These are phyloP conservation scores for Massarina eburnea DNA, from an alignment of 2,329 filamentous ascomycete species.

Conservation along the genomic window DNA sequence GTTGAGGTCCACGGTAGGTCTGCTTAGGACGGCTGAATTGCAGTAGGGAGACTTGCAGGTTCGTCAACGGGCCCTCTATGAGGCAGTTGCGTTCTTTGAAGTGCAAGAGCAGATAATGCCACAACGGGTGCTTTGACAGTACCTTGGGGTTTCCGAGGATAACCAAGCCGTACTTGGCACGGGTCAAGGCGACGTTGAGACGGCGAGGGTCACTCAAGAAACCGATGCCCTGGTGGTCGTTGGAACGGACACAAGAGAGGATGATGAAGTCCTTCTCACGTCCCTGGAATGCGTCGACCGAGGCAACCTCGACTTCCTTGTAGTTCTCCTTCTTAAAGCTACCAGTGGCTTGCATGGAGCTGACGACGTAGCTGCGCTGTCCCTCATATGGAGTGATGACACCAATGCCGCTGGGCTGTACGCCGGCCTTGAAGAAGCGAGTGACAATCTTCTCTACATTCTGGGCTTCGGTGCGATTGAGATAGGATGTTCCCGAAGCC, in stretches of 20 bases:
- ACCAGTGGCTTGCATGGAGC: constrained; percentile 97
- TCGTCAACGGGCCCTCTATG: constrained; percentile 91
- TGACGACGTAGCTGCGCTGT: constrained; percentile 96
- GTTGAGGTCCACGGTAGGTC: constrained; percentile 84
- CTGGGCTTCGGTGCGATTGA: constrained; percentile 94
- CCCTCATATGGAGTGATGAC: constrained; percentile 99
- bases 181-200: constrained; percentile 94
- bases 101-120: constrained; percentile 92
- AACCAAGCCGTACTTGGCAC: constrained; percentile 94
- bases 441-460: constrained; percentile 99
- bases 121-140: constrained; percentile 93
- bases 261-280: constrained; percentile 99
- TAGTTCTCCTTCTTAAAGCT: constrained; percentile 98
- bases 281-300: constrained; percentile 97
- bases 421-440: constrained; percentile 97
- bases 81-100: constrained; percentile 97
- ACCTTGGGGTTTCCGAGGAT: constrained; percentile 98
- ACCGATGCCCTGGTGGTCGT: constrained; percentile 98
- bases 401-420: constrained; percentile 90
- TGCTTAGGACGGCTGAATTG: constrained; percentile 95
- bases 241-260: constrained; percentile 94
- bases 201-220: constrained; percentile 97
- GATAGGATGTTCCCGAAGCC: constrained; percentile 93
- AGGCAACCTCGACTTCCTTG: constrained; percentile 98
- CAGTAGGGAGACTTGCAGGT: constrained; percentile 91